Evolutionary conservation across 805 yeast species (phyloP).

Genomic region (Torulaspora microellipsoides): DNA sequence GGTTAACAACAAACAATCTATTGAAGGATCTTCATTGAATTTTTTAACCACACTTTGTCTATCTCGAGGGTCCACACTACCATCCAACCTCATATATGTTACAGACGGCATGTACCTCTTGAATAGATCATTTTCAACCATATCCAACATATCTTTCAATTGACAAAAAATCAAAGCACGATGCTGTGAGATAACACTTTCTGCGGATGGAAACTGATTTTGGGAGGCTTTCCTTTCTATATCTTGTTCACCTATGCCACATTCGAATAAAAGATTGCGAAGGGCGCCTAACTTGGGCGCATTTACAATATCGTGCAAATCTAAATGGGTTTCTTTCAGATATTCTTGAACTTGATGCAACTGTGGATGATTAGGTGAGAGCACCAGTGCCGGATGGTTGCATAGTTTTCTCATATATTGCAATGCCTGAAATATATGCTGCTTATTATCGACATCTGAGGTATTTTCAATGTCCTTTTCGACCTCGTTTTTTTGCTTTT

Average conservation of each 20-base stretch:
- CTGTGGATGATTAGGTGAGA: slow-evolving; percentile 80
- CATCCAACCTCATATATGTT: slow-evolving; percentile 91
- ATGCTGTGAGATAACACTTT: slow-evolving; percentile 80
- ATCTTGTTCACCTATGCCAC: slow-evolving; percentile 65
- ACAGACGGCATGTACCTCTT: slow-evolving; percentile 84
- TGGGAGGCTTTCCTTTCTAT: slow-evolving; percentile 36
- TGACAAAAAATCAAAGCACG: slow-evolving; percentile 95
- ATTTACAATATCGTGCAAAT: slow-evolving; percentile 67
- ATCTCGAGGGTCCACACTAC: slow-evolving; percentile 86
- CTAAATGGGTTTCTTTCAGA: slow-evolving; percentile 53
- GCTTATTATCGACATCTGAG: slow-evolving; percentile 54
- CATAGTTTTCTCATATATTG: slow-evolving; percentile 97
- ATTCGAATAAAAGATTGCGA: slow-evolving; percentile 73
- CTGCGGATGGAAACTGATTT: slow-evolving; percentile 36
- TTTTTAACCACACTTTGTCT: slow-evolving; percentile 87
- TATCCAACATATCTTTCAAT: slow-evolving; percentile 94
- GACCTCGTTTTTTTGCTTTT: slow-evolving; percentile 71
- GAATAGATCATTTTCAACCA: slow-evolving; percentile 86
- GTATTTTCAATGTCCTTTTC: slow-evolving; percentile 54
- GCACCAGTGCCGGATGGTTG: slow-evolving; percentile 91
- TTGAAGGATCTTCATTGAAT: slow-evolving; percentile 95
- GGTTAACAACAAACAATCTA: slow-evolving; percentile 84
- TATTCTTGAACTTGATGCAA: slow-evolving; percentile 59
- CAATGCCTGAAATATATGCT: slow-evolving; percentile 94
- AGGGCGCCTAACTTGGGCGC: slow-evolving; percentile 88